Percentiles rank a stretch among this genome's conserved stretches.
phyloP scores from a whole-genome alignment of 1,139 yeast genomes.

The Magnusiomyces magnusii region DNA sequence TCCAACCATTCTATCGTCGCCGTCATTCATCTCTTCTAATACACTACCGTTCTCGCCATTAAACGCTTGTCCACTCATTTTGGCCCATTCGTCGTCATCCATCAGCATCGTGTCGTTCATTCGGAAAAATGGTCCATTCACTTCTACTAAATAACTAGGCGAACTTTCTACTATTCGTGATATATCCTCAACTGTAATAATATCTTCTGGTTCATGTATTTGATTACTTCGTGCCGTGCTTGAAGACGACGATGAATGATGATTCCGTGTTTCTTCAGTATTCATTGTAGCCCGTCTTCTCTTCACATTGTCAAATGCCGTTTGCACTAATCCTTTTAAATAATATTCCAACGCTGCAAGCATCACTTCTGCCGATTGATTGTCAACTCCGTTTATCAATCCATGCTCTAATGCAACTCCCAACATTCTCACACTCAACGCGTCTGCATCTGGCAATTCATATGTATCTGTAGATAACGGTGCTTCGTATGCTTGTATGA shows the following conservation, averaged over 20 bases:
- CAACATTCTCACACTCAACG: slow-evolving; percentile 58
- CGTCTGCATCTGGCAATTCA: slow-evolving; percentile 77
- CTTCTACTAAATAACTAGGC: slow-evolving; percentile 31
- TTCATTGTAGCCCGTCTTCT: slow-evolving; percentile 10
- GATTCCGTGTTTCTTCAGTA: too few relatives aligned
- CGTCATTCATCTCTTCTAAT: neutral
- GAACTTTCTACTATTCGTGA: slow-evolving; percentile 28
- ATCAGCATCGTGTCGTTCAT: slow-evolving; percentile 29
- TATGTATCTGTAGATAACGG: slow-evolving; percentile 72
- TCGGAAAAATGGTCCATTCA: slow-evolving; percentile 29
- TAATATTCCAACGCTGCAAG: slow-evolving; percentile 74
- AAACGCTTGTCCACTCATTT: neutral
- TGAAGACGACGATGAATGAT: neutral
- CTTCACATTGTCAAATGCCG: slow-evolving; percentile 50
- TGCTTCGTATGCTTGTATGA: slow-evolving; percentile 78
- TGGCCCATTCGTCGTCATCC: slow-evolving; percentile 24
- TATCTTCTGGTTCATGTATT: slow-evolving; percentile 21
- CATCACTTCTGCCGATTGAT: slow-evolving; percentile 69
- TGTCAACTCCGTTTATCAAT: slow-evolving; percentile 68
- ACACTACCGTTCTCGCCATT: neutral
- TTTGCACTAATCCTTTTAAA: slow-evolving; percentile 64
- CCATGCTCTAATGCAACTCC: slow-evolving; percentile 92
- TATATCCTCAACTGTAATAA: slow-evolving; percentile 31
- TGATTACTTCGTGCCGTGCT: slow-evolving; percentile 7
- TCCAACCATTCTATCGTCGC: neutral